phyloP scores from a whole-genome alignment of 2,329 filamentous ascomycete species.

The Harringtonia aguacate region DNA sequence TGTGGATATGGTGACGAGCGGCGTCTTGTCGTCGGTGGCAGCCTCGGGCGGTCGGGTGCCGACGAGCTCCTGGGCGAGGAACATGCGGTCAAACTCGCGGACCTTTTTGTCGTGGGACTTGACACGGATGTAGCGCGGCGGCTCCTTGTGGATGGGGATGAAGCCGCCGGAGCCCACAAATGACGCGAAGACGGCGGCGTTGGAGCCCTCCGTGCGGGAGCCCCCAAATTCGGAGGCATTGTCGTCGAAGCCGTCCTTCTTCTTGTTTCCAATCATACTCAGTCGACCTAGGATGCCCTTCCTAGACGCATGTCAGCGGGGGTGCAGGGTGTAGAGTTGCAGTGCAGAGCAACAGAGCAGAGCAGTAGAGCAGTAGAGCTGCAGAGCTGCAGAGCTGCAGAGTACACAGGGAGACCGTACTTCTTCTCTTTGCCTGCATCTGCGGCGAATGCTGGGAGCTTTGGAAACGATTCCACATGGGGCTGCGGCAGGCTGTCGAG shows the following conservation, averaged over 20 bases:
- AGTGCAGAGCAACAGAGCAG: slow-evolving; percentile 11
- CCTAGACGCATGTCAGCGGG: slow-evolving; percentile 30
- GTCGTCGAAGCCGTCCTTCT: slow-evolving; percentile 52
- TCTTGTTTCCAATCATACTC: slow-evolving; percentile 62
- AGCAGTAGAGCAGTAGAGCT: no score
- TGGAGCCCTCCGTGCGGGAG: slow-evolving; percentile 64
- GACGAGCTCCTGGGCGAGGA: slow-evolving; percentile 82
- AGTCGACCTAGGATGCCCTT: slow-evolving; percentile 85
- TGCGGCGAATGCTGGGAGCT: slow-evolving; percentile 14
- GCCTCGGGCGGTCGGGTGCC: slow-evolving; percentile 36
- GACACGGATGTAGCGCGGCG: slow-evolving; percentile 84
- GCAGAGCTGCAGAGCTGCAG: no score
- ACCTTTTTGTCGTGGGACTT: slow-evolving; percentile 69
- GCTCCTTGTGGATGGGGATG: slow-evolving; percentile 78
- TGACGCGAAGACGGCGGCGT: slow-evolving; percentile 73
- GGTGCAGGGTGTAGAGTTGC: no score
- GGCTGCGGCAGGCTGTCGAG: slow-evolving; percentile 3
- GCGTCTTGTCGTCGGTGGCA: slow-evolving; percentile 13
- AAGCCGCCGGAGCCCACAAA: slow-evolving; percentile 62
- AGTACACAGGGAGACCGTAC: no score
- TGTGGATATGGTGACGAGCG: slow-evolving; percentile 18
- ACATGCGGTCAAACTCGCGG: slow-evolving; percentile 75
- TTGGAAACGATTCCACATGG: slow-evolving; percentile 29
- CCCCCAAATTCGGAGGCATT: slow-evolving; percentile 61
- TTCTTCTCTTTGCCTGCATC: slow-evolving; percentile 51